A percentile compares a stretch with the other conserved stretches of the same genome.
phyloP scores from a whole-genome alignment of 164 flowering plant genomes.

The Warburgia ugandensis region DNA sequence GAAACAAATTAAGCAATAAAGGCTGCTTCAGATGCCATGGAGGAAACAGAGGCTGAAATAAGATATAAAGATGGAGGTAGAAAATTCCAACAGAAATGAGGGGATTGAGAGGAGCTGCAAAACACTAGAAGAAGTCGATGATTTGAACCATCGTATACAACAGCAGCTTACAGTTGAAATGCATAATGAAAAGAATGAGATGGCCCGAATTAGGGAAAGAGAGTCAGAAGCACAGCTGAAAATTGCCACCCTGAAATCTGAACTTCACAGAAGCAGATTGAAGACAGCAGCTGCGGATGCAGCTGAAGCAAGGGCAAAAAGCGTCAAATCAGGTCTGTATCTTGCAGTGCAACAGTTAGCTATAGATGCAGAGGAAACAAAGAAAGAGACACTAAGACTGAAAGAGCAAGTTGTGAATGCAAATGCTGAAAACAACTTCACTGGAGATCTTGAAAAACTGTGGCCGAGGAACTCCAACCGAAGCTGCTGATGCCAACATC shows the following conservation, averaged over 20 bases:
- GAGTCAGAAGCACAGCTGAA: slow-evolving; percentile 40
- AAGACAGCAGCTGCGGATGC: slow-evolving; percentile 49
- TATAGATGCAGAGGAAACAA: slow-evolving; percentile 38
- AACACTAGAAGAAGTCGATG: slow-evolving; percentile 23
- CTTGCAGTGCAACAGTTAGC: slow-evolving; percentile 41
- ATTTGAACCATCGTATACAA: slow-evolving; percentile 18
- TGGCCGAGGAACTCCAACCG: slow-evolving; percentile 1
- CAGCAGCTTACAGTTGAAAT: slow-evolving; percentile 20
- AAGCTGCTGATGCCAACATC: not conserved
- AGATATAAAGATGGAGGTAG: slow-evolving; percentile 19
- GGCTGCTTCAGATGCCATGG: slow-evolving; percentile 21
- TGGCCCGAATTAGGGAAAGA: slow-evolving; percentile 20
- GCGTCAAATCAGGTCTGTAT: slow-evolving; percentile 23
- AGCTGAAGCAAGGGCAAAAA: slow-evolving; percentile 32
- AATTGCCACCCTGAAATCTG: slow-evolving; percentile 39
- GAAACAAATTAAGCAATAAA: slow-evolving; percentile 33
- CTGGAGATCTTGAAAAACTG: slow-evolving; percentile 3
- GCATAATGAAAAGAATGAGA: slow-evolving; percentile 14
- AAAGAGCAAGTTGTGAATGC: slow-evolving; percentile 13
- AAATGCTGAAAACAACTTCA: slow-evolving; percentile 1
- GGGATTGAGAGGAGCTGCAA: slow-evolving; percentile 22
- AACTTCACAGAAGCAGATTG: slow-evolving; percentile 40
- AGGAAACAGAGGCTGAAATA: slow-evolving; percentile 19
- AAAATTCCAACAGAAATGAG: slow-evolving; percentile 16
- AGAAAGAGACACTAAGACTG: slow-evolving; percentile 24